A percentile compares a stretch with the other conserved stretches of the same genome.
Evolutionary conservation across 352 stramenopile genomes (phyloP).

Genomic region (Phytophthora pinifolia): DNA sequence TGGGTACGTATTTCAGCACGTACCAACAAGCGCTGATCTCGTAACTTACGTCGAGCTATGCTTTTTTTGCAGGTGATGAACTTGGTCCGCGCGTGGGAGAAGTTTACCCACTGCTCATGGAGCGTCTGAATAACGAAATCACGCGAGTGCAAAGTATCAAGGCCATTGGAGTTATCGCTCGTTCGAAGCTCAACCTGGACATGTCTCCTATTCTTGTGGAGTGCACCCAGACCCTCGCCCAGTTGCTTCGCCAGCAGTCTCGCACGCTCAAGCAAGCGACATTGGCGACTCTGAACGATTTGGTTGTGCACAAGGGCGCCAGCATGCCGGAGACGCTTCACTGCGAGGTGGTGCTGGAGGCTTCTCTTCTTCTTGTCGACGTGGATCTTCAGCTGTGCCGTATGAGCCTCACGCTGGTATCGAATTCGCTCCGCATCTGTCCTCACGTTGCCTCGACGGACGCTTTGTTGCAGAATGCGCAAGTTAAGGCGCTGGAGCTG

Average conservation of each 20-base stretch:
- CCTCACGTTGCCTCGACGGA: slow-evolving; percentile 56
- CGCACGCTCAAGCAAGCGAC: slow-evolving; percentile 94
- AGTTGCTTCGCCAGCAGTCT: slow-evolving; percentile 95
- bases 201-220: slow-evolving; percentile 91
- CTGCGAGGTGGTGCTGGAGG: slow-evolving; percentile 89
- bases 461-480: slow-evolving; percentile 60
- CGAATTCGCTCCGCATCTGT: slow-evolving; percentile 70
- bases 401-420: slow-evolving; percentile 90
- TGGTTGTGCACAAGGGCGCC: slow-evolving; percentile 82
- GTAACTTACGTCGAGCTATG: slow-evolving; percentile 10
- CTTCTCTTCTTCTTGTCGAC: slow-evolving; percentile 91
- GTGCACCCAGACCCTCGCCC: slow-evolving; percentile 83
- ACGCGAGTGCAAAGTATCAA: slow-evolving; percentile 97
- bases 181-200: slow-evolving; percentile 86
- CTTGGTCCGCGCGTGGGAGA: slow-evolving; percentile 76
- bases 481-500: slow-evolving; percentile 86
- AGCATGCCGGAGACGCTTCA: slow-evolving; percentile 81
- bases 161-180: slow-evolving; percentile 90
- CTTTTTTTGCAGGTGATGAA: slow-evolving; percentile 57
- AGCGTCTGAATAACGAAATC: slow-evolving; percentile 98
- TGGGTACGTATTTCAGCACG: slow-evolving; percentile 39
- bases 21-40: neutral
- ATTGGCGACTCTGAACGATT: slow-evolving; percentile 90
- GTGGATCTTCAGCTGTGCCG: slow-evolving; percentile 97
- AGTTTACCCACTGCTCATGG: slow-evolving; percentile 93